Base-by-base conservation (phyloP, 2,329 filamentous ascomycete species). In the Aspergillus unguis region DNA sequence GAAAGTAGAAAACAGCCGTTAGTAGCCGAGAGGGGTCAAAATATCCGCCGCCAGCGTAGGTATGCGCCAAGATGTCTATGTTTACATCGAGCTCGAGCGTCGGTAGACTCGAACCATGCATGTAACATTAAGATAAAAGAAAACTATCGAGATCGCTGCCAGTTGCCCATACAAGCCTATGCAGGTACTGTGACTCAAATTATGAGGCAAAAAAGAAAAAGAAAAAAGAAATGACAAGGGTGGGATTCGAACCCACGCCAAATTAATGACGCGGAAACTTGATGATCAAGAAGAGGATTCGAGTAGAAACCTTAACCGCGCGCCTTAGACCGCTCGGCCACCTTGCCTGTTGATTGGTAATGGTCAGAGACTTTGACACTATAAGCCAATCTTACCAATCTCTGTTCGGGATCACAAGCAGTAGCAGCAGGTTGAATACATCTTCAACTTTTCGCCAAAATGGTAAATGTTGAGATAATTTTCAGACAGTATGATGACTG, bases 221-320 rank as follows among this genome's bases (percentile, higher is more conserved):
- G 28, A 28, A 7, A 40, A 44, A 53, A 49, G 23, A 32, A 36
- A 9, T 53, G 51, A 53, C 51, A 53, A 53, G 51, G 51, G 51
- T 53, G 51, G 51, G 51, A 53, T 53, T 53, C 51, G 51, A 53
- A 53, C 51, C 51, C 51, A 53, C 51, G 51, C 51, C 51, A 53
- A 53, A 53, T 53, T 53, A 53, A 53, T 53, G 51, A 53, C 51
- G 51, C 51, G 51, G 51, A 53, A 53, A 53, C 51, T 53, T 49
- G 46, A 42, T 23, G 37, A 29, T 28, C 33, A 53, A 49, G 47
- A 46, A 11, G 37, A 33, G 46, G 51, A 52, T 53, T 38, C 51
- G 46, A 53, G 32, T 53, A 41, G 45, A 49, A 37, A 35, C 51
- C 51, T 53, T 53, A 53, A 53, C 51, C 51, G 51, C 51, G 51